Evolutionary conservation across 345 rosid species (phyloP).

Genomic region (Firmiana major): DNA sequence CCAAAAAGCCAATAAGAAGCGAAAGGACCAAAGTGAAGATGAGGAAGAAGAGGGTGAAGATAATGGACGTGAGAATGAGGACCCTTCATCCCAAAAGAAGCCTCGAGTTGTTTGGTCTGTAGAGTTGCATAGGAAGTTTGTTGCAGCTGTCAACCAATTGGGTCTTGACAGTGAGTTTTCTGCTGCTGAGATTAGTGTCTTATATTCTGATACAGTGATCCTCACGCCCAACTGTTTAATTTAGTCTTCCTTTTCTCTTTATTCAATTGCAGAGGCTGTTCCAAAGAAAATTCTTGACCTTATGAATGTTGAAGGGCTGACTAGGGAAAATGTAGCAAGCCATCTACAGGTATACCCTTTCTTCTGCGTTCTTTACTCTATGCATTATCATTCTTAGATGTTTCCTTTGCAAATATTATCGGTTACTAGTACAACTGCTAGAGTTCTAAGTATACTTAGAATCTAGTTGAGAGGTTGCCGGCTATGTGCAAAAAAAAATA

Average conservation of each 20-base stretch:
- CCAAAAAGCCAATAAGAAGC: constrained; percentile 43
- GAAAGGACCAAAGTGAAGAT: constrained; percentile 63
- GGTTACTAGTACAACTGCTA: too few species aligned
- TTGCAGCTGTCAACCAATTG: constrained; percentile 75
- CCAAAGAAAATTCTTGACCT: constrained; percentile 90
- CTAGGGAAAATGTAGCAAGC: constrained; percentile 97
- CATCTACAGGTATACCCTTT: constrained; percentile 70
- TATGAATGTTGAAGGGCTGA: constrained; percentile 86
- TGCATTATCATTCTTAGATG: background rate
- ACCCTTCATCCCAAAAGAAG: constrained; percentile 63
- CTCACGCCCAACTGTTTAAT: background rate
- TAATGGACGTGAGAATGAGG: constrained; percentile 59
- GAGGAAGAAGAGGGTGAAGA: constrained; percentile 70
- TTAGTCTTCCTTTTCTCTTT: constrained; percentile 4
- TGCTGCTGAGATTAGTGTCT: background rate
- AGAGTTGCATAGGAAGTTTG: constrained; percentile 79
- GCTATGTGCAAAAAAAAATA: background rate
- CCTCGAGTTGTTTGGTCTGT: constrained; percentile 93
- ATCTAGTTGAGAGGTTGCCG: background rate
- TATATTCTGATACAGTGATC: background rate
- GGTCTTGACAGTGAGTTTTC: constrained; percentile 79
- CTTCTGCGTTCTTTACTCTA: background rate
- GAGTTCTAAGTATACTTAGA: background rate
- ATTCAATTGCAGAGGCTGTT: constrained; percentile 68
- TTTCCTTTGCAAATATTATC: background rate